phyloP scores from a whole-genome alignment of 2,329 filamentous ascomycete genomes.

The Tricladium varicosporioides region DNA sequence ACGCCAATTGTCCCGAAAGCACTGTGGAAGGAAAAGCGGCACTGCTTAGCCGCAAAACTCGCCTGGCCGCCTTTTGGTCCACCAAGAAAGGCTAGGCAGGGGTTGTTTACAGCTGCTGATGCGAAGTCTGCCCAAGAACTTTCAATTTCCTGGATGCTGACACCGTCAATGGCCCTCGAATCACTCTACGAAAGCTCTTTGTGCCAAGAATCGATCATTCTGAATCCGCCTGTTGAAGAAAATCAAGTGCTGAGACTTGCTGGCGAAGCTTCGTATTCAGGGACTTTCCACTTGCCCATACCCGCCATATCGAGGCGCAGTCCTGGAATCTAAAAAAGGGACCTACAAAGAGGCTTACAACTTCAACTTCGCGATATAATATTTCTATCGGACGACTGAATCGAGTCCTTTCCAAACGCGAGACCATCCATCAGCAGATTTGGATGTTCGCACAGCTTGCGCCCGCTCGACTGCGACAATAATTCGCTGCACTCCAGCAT shows the following conservation, averaged over 20 bases:
- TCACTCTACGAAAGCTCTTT: background rate
- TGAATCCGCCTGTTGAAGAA: background rate
- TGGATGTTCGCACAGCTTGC: slow-evolving; percentile 21
- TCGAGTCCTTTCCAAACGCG: background rate
- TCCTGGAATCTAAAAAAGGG: background rate
- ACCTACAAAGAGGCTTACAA: background rate
- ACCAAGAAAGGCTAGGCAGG: background rate
- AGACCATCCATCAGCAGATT: slow-evolving; percentile 1
- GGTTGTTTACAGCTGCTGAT: background rate
- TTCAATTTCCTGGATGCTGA: background rate
- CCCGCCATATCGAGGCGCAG: background rate
- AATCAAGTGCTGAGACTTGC: background rate
- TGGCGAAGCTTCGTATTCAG: background rate
- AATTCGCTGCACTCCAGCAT: slow-evolving; percentile 44
- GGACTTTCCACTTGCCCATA: background rate
- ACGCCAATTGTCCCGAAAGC: background rate
- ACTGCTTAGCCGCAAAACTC: no score
- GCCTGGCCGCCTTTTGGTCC: no score
- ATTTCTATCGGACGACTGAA: background rate
- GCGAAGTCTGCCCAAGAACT: background rate
- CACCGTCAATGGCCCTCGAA: slow-evolving; percentile 15
- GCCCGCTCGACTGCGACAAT: slow-evolving; percentile 28
- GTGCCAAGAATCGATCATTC: background rate
- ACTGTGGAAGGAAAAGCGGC: no score
- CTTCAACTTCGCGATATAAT: background rate